Base-by-base conservation (phyloP, 805 yeast genomes). In the Saccharomycopsis capsularis region DNA sequence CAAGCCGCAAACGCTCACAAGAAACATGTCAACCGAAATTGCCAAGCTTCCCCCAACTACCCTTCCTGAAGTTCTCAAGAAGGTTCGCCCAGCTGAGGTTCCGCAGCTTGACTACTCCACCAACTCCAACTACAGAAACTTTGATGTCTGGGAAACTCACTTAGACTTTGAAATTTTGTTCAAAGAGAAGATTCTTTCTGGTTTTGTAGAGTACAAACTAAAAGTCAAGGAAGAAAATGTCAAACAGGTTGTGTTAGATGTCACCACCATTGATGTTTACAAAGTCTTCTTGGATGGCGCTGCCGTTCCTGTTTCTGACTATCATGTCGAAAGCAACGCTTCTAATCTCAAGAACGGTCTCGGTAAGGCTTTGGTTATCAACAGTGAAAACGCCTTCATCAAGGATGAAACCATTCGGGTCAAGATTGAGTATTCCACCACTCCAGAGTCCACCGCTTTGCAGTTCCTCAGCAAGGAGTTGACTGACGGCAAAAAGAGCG, bases 391-490 rank as follows among this genome's bases (percentile, higher is more conserved):
- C 15, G 32, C 32, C 4, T 48, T 48, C 6, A 11, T 11, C 13
- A 15, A 32, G 13, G 30, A 57, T 6, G 47, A 48, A 2, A 40
- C 49, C 3, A 30, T 67, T 22, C 52, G 58, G 5, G 56, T 81
- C 27, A 56, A 59, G 27, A 63, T 86, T 25, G 66, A 63, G n/a
- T 89, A 80, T 57, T 68, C 73, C 51, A 88, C 96, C 35, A 88
- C 96, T 1, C 67, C 68, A 4, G 63, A 77, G 21, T 83, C 95
- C 60, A 85, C 95, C 1, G 96, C 96, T 3, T 68, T 88, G 52
- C 96, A 89, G 64, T 89, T 93, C 80, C 68, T 89, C 46, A 77
- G 76, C n/a, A 79, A 81, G 32, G 78, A 73, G 46, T 85, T 81
- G 57, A 84, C 95, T 6, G 80, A 80, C 42, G 95, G 90, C 16